Evolutionary conservation across 2,329 filamentous ascomycete species (phyloP), one percentile per base, ranked within the genome.

Genomic region (Biscogniauxia mediterranea): DNA sequence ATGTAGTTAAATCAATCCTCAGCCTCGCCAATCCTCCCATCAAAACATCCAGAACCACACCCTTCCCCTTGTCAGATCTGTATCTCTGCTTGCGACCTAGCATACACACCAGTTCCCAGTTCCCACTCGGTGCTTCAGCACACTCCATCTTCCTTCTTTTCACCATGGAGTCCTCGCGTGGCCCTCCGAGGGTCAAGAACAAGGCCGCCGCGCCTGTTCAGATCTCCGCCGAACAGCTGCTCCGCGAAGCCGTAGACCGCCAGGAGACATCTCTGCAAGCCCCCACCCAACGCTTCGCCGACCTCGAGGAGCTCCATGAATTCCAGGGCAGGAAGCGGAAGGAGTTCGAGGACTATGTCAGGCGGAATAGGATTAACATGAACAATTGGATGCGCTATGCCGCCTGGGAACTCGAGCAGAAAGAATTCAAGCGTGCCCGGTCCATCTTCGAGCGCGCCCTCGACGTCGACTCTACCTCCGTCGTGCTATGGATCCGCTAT

Each of bases 331-430:
- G 95, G 66, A 98, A 98, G 80, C 85, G 95, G 69, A 95, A 93
- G 77, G 95, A 97, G 73, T 99, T 97, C 70, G 95, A 99, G 78
- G 92, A 97, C 81, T 98, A 98, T 89, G 92, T 98, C 63, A 89
- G 93, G 66, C 90, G 95, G 66, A 98, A 98, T 74, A 82, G 94
- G 72, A 85, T 97, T 74, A 97, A 96, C 73, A 93, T 98, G 84
- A 96, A 96, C 82, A 98, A 98, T 78, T 99, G 95, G 95, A 92
- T 95, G 84, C 91, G 93, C 72, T 99, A 99, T 82, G 94, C 95
- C 59, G 87, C 91, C 69, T 99, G 93, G 92, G 95, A 99, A 80
- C 84, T 98, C 63, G 94, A 99, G 75, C 95, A 99, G 79, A 98
- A 98, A 78, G 95, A 99, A 79, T 97, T 92, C 77, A 88, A 90